Conservation (phyloP, 768 basidiomycete genomes). For the Russula sp. region DNA sequence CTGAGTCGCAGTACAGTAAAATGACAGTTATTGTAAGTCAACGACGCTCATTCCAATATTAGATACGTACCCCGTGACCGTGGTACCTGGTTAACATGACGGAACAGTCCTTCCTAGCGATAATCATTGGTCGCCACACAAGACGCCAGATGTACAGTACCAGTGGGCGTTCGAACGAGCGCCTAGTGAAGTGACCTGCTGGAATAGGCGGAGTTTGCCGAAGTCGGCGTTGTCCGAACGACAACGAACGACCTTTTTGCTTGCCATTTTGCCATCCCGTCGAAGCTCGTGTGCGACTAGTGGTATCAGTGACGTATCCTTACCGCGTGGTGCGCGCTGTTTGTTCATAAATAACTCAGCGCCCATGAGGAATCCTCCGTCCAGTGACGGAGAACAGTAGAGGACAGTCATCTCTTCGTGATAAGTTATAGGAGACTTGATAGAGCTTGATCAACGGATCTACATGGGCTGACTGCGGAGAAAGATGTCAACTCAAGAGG, state of each 20-base stretch:
- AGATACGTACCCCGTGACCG: neutral
- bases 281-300: too few relatives aligned
- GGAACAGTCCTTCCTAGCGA: neutral
- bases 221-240: too few relatives aligned
- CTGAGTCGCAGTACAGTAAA: too few relatives aligned
- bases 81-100: neutral
- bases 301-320: neutral
- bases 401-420: neutral
- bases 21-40: slow-evolving; percentile 9
- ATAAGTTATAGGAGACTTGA: neutral
- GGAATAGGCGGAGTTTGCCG: neutral
- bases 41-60: too few relatives aligned
- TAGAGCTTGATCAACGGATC: neutral
- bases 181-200: neutral
- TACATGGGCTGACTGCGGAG: neutral
- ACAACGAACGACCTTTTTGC: neutral
- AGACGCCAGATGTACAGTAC: neutral
- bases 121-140: neutral
- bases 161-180: neutral
- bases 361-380: neutral
- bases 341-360: neutral
- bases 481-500: neutral
- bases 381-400: neutral
- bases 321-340: slow-evolving; percentile 11
- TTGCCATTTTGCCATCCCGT: neutral